phyloP scores from a whole-genome alignment of 2,329 filamentous ascomycete genomes.

The Pseudocercospora ulei region DNA sequence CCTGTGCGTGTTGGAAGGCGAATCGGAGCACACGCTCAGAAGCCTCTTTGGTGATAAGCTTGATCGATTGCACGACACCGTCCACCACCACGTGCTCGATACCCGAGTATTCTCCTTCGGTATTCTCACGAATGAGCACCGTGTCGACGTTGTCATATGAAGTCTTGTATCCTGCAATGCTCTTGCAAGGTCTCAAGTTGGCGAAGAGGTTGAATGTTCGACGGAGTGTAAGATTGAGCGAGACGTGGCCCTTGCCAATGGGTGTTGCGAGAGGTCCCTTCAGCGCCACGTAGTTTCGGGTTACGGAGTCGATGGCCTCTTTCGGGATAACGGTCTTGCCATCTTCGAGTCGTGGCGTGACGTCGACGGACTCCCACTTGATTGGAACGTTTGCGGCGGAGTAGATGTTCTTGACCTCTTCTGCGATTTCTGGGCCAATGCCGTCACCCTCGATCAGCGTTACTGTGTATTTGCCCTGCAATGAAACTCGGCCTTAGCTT shows the following conservation, averaged over 20 bases:
- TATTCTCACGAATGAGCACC: constrained; percentile 97
- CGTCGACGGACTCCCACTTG: constrained; percentile 94
- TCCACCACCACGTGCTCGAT: constrained; percentile 98
- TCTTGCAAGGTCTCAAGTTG: constrained; percentile 96
- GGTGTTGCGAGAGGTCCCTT: constrained; percentile 98
- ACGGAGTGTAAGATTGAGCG: constrained; percentile 94
- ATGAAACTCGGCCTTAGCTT: constrained; percentile 10
- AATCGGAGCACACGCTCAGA: constrained; percentile 92
- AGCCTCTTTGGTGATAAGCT: constrained; percentile 93
- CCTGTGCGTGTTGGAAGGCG: constrained; percentile 94
- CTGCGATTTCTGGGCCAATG: constrained; percentile 89
- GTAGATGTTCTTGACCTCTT: constrained; percentile 99
- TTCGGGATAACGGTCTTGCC: constrained; percentile 93
- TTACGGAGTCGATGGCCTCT: constrained; percentile 83
- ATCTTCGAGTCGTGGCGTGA: constrained; percentile 84
- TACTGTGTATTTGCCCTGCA: constrained; percentile 84
- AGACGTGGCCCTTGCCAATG: constrained; percentile 97
- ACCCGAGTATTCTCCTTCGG: constrained; percentile 97
- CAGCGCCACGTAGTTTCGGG: constrained; percentile 90
- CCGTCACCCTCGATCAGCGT: constrained; percentile 98
- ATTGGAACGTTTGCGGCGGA: constrained; percentile 89
- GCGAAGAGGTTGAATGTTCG: constrained; percentile 99
- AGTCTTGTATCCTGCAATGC: constrained; percentile 94
- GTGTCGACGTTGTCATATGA: constrained; percentile 96
- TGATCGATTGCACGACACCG: constrained; percentile 97